A percentile compares a stretch with the other conserved stretches of the same genome.
Conservation (phyloP, 305 asterid species). For the Solanum hybrid region DNA sequence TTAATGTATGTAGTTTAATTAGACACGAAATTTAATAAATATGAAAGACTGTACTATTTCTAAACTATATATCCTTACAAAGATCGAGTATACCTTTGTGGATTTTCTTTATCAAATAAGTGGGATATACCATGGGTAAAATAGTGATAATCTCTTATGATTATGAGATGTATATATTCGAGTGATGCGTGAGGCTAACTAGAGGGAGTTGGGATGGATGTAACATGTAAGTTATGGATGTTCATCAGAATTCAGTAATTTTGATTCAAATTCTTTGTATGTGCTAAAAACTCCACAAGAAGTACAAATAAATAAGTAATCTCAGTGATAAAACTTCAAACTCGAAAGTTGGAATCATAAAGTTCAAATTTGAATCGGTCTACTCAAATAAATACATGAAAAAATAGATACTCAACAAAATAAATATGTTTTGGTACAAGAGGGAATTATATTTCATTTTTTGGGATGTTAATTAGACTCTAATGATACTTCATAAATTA, state of each 20-base stretch:
- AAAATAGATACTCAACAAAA: not conserved
- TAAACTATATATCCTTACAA: too few species aligned
- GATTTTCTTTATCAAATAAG: not conserved
- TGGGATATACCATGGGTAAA: too few species aligned
- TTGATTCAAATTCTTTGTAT: not conserved
- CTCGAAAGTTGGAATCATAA: not conserved
- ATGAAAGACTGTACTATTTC: too few species aligned
- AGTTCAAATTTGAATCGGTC: not conserved
- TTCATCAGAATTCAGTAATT: not conserved
- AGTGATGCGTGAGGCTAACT: not conserved
- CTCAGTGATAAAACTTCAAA: not conserved
- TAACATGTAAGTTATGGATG: not conserved
- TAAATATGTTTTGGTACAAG: not conserved
- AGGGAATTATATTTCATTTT: not conserved
- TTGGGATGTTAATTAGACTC: not conserved
- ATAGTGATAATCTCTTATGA: not conserved
- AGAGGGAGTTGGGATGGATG: not conserved
- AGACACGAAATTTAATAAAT: not conserved
- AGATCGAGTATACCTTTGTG: not conserved
- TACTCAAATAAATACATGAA: not conserved
- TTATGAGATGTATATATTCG: not conserved
- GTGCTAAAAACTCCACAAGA: not conserved
- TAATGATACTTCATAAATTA: not conserved
- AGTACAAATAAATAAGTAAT: not conserved
- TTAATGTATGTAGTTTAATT: too few species aligned